Conservation (phyloP, 768 basidiomycete species). For the Daedaleopsis nitida region DNA sequence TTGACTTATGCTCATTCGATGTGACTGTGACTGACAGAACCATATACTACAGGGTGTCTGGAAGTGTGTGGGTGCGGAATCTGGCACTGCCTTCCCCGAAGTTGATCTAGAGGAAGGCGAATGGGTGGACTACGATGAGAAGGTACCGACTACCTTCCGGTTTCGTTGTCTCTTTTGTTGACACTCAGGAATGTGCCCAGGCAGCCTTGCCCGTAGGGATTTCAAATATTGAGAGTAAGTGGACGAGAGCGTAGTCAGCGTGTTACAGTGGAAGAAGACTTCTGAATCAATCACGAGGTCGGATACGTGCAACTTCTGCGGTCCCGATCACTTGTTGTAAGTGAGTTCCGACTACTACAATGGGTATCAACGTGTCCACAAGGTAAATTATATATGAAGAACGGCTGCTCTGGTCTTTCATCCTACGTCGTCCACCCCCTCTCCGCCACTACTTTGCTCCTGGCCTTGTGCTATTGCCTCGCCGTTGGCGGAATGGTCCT, state of each 20-base stretch:
- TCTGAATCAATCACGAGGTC: neutral
- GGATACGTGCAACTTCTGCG: too few relatives aligned
- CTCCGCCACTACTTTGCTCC: neutral
- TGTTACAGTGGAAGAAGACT: neutral
- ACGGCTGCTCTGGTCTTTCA: neutral
- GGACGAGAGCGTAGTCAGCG: constrained; percentile 56
- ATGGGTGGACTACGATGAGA: constrained; percentile 93
- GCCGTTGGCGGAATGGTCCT: neutral
- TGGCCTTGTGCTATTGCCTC: neutral
- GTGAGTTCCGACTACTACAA: neutral
- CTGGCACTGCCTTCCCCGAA: constrained; percentile 59
- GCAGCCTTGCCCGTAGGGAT: constrained; percentile 66
- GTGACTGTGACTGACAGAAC: constrained; percentile 2
- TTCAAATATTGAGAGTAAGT: constrained; percentile 64
- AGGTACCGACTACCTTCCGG: constrained; percentile 47
- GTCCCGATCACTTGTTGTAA: neutral
- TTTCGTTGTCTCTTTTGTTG: neutral
- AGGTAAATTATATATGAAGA: neutral
- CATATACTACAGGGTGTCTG: constrained; percentile 63
- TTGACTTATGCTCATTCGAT: neutral
- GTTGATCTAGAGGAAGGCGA: constrained; percentile 67
- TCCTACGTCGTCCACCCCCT: neutral
- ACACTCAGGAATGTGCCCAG: constrained; percentile 36
- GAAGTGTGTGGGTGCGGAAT: constrained; percentile 68
- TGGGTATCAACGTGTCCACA: neutral